These are phyloP conservation scores for Ilyonectria mors-panacis DNA, from an alignment of 2,329 filamentous ascomycete species.

Conservation along the genomic window DNA sequence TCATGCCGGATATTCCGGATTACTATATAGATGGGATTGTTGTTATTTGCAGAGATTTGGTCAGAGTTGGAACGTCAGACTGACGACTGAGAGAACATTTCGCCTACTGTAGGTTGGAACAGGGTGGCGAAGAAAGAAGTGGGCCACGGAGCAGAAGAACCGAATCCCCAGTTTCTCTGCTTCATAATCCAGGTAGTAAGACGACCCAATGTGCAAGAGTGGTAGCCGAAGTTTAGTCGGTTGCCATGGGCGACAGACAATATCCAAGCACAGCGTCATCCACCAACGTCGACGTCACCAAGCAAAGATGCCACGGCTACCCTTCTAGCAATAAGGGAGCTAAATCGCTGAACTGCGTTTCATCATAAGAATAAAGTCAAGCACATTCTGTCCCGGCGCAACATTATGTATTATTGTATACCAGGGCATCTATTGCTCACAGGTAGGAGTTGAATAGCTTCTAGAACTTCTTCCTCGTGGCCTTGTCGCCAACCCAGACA, in stretches of 20 bases:
- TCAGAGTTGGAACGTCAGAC: neutral
- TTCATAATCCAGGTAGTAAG: too few relatives aligned
- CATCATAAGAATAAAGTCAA: too few relatives aligned
- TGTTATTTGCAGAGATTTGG: neutral
- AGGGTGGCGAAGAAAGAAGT: neutral
- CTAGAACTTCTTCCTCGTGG: conserved; percentile 38
- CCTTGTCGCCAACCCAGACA: conserved; percentile 44
- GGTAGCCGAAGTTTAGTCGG: too few relatives aligned
- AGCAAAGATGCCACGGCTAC: too few relatives aligned
- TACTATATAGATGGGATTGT: neutral
- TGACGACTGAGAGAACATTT: neutral
- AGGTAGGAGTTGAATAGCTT: conserved; percentile 43
- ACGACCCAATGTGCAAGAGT: too few relatives aligned
- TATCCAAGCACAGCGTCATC: too few relatives aligned
- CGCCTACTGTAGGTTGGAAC: neutral
- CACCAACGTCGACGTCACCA: too few relatives aligned
- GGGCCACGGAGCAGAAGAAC: neutral
- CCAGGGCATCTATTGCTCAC: neutral
- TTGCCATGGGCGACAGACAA: too few relatives aligned
- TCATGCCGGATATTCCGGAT: neutral
- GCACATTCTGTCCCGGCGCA: too few relatives aligned
- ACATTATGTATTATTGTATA: too few relatives aligned
- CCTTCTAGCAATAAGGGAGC: too few relatives aligned
- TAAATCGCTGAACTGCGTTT: too few relatives aligned
- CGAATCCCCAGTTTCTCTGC: neutral